Percentiles rank a stretch among this genome's conserved stretches.
Evolutionary conservation across 768 basidiomycete species (phyloP).

Genomic region (Mycena albidolilacea): DNA sequence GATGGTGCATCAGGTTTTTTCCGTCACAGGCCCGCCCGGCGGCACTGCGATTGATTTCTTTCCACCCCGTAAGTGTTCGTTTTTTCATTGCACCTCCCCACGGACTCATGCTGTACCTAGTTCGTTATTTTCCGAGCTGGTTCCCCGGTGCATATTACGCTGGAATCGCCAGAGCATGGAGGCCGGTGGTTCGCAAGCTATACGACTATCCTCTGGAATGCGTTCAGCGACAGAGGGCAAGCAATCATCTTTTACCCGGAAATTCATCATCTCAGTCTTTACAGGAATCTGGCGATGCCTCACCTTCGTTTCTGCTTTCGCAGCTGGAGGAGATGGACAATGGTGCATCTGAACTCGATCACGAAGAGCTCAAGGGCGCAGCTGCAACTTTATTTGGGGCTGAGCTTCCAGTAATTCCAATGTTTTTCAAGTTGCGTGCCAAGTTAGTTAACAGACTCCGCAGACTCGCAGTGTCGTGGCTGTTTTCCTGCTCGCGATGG

Average conservation of each 20-base stretch:
- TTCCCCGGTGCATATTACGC: conserved; percentile 49
- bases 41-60: conserved; percentile 40
- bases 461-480: conserved; percentile 40
- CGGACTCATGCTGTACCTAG: conserved; percentile 22
- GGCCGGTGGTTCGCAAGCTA: conserved; percentile 19
- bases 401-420: conserved; percentile 34
- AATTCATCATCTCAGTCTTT: not conserved
- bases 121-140: conserved; percentile 50
- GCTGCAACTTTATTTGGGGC: conserved; percentile 40
- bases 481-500: conserved; percentile 50
- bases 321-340: conserved; percentile 40
- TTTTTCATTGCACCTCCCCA: conserved; percentile 1
- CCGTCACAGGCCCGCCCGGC: conserved; percentile 32
- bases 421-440: not conserved
- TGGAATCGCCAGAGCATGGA: conserved; percentile 24
- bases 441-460: conserved; percentile 16
- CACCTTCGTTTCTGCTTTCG: conserved; percentile 39
- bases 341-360: not conserved
- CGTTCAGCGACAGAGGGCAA: conserved; percentile 31
- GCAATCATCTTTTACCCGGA: conserved; percentile 15
- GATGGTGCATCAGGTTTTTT: conserved; percentile 12
- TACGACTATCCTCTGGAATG: conserved; percentile 32
- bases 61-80: conserved; percentile 35
- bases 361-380: conserved; percentile 36
- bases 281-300: conserved; percentile 36